Evolutionary conservation across 139 green algal genomes (phyloP).

Genomic region (Chlorella sp.): DNA sequence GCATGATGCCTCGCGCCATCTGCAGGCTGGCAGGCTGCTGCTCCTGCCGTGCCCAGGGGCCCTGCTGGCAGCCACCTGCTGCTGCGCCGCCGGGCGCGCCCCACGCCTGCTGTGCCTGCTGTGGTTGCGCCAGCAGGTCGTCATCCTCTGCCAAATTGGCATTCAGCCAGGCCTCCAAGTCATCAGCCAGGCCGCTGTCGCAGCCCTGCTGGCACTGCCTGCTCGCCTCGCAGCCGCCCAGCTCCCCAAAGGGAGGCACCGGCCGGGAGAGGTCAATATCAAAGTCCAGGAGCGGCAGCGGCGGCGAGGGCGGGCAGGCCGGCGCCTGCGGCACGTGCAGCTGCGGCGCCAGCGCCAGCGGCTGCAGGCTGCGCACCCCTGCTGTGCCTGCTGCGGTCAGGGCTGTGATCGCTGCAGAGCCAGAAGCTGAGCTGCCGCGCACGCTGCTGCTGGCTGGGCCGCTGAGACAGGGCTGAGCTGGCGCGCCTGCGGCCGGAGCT

Average conservation of each 20-base stretch:
- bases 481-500: neutral
- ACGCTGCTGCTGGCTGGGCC: neutral
- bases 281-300: constrained; percentile 37
- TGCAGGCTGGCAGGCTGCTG: constrained; percentile 20
- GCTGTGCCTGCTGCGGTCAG: neutral
- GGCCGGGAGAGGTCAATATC: neutral
- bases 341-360: neutral
- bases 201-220: neutral
- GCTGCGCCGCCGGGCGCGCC: neutral
- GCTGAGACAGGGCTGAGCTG: neutral
- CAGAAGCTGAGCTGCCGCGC: neutral
- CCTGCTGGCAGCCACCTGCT: neutral
- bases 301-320: neutral
- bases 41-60: neutral
- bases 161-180: constrained; percentile 24
- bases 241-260: neutral
- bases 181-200: constrained; percentile 16
- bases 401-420: neutral
- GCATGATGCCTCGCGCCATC: neutral
- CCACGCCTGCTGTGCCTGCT: neutral
- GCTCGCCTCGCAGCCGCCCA: neutral
- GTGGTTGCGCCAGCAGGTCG: neutral
- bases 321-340: neutral
- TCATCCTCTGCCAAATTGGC: constrained; percentile 2
- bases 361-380: neutral